Base-by-base conservation (phyloP, 352 stramenopile species). In the Halophytophthora batemanensis region DNA sequence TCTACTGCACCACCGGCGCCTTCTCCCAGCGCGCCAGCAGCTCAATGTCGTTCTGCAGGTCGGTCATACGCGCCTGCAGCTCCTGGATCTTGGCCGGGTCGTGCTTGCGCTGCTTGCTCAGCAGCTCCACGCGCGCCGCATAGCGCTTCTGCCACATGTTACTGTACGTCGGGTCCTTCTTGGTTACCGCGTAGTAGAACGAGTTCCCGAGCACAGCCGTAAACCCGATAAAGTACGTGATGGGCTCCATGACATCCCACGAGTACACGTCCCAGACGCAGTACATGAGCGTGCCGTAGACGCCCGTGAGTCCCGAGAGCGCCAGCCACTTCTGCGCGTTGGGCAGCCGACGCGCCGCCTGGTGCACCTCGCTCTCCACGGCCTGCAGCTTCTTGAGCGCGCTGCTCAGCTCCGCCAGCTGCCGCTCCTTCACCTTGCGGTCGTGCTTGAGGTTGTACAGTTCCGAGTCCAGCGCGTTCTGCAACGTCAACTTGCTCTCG, bases 141-240 rank as follows among this genome's bases (percentile, higher is more conserved):
- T 76, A 90, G n/a, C 80, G 68, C 55, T 87, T 86, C 18, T 83
- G 78, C 77, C 77, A 92, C 37, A 92, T 89, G 55, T 92, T 92
- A 44, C 74, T 86, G 57, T 90, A 92, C 33, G 78, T 90, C 21
- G 82, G 68, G 43, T 92, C 82, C 70, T 85, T 83, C 58, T 90
- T 90, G 14, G 78, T 90, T 38, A 90, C 68, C 19, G 65, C 74
- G 29, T 87, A 79, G 57, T 92, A 92, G 55, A 94, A 92, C 39
- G 81, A 86, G 50, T 87, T 85, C 44, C 70, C 76, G 33, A 94
- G 49, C 38, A 94, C 81, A 21, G 77, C 77, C n/a, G 81, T 89
- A 55, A 94, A 94, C 45, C 82, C 80, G 64, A 95, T 89, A 57
- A 94, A 94, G 64, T 95, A 95, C 59, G 84, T 92, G 52, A 95